phyloP scores from a whole-genome alignment of 129 eudicot species.

The Saussurea involucrata region DNA sequence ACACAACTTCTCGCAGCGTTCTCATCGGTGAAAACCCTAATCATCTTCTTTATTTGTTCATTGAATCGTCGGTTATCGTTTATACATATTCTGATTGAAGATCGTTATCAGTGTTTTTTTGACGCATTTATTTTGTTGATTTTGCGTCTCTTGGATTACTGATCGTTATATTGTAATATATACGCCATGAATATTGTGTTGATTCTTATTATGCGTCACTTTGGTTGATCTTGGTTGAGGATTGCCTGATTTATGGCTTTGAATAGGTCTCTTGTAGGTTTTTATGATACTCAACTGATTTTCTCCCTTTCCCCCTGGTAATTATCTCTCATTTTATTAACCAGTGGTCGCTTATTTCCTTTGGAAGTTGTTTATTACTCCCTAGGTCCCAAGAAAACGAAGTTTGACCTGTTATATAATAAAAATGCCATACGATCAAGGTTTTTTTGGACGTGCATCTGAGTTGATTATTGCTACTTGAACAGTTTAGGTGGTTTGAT shows the following conservation, averaged over 20 bases:
- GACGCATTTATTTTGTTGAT: background rate
- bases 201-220: background rate
- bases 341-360: background rate
- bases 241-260: background rate
- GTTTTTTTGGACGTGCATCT: background rate
- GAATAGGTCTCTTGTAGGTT: background rate
- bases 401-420: background rate
- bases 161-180: background rate
- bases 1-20: slow-evolving; percentile 5
- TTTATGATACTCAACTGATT: background rate
- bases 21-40: slow-evolving; percentile 28
- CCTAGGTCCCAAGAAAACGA: background rate
- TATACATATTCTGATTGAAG: slow-evolving; percentile 4
- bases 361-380: background rate
- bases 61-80: background rate
- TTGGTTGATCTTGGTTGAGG: background rate
- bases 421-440: background rate
- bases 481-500: background rate
- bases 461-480: background rate
- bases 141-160: background rate
- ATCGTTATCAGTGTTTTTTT: background rate
- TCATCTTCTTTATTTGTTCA: background rate
- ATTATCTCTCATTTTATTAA: background rate
- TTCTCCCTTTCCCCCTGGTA: background rate
- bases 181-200: background rate